phyloP scores from a whole-genome alignment of 1,284 basidiomycete genomes.

The Sanghuangporus weigelae region DNA sequence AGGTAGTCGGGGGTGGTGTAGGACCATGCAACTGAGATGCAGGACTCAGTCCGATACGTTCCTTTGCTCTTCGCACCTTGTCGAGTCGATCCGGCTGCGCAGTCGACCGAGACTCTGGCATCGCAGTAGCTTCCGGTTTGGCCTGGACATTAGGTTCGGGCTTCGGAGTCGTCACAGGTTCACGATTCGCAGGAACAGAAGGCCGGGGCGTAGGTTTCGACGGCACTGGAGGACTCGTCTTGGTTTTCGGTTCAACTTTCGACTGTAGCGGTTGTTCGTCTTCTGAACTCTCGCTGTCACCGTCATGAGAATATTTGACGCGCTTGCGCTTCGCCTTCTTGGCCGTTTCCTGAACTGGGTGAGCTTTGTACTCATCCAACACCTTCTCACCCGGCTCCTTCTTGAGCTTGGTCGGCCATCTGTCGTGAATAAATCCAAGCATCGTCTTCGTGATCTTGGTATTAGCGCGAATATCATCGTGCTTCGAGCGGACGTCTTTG shows the following conservation, averaged over 20 bases:
- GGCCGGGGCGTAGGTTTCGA: neutral
- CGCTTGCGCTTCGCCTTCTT: conserved; percentile 3
- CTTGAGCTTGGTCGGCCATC: conserved; percentile 2
- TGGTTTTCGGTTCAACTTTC: neutral
- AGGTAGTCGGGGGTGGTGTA: conserved; percentile 1
- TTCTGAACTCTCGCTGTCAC: conserved; percentile 1
- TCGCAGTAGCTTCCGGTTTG: neutral
- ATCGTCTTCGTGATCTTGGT: conserved; percentile 43
- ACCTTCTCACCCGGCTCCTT: conserved; percentile 4
- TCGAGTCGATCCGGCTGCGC: conserved; percentile 4
- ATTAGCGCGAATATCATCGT: conserved; percentile 58
- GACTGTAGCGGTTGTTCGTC: conserved; percentile 1
- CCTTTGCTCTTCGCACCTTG: conserved; percentile 5
- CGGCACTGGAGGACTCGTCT: neutral
- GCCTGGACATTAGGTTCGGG: neutral
- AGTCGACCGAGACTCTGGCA: too few species aligned
- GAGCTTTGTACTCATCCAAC: neutral
- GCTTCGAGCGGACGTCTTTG: conserved; percentile 42
- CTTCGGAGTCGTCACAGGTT: neutral
- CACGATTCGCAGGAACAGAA: neutral
- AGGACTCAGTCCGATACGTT: neutral
- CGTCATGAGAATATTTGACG: neutral
- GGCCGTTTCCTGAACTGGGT: neutral
- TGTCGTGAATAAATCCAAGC: conserved; percentile 44
- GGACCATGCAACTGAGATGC: neutral